Conservation (phyloP, 345 rosid species). For the Salix udensis region DNA sequence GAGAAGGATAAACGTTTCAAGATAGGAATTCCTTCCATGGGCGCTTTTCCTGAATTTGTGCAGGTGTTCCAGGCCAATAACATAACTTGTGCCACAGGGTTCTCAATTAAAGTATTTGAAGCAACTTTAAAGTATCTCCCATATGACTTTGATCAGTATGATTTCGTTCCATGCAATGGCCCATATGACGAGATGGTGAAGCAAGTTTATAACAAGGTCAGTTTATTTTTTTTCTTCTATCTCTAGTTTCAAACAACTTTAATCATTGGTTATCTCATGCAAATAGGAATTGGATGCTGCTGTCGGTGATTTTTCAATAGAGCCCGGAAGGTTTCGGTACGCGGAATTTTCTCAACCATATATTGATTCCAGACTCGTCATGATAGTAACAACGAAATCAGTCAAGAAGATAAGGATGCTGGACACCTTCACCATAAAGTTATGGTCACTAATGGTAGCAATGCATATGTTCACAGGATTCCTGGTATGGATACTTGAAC, state of each 20-base stretch:
- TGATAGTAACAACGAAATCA: slow-evolving; percentile 24
- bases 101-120: slow-evolving; percentile 31
- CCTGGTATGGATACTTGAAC: slow-evolving; percentile 13
- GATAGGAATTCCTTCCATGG: slow-evolving; percentile 32
- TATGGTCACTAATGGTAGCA: slow-evolving; percentile 24
- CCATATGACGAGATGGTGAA: slow-evolving; percentile 31
- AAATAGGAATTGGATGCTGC: slow-evolving; percentile 32
- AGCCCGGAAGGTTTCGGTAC: slow-evolving; percentile 16
- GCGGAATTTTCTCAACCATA: slow-evolving; percentile 36
- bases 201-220: slow-evolving; percentile 24
- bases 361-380: slow-evolving; percentile 27
- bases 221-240: not conserved
- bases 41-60: slow-evolving; percentile 30
- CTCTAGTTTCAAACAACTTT: too few species aligned
- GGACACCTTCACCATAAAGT: slow-evolving; percentile 17
- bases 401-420: slow-evolving; percentile 23
- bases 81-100: slow-evolving; percentile 19
- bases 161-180: slow-evolving; percentile 24
- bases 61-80: slow-evolving; percentile 8
- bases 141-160: slow-evolving; percentile 15
- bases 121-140: slow-evolving; percentile 21
- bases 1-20: slow-evolving; percentile 12
- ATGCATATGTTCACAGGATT: slow-evolving; percentile 24
- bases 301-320: slow-evolving; percentile 28
- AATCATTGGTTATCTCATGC: not conserved